Evolutionary conservation across 2,329 filamentous ascomycete species (phyloP).

Genomic region (Thyridium curvatum): DNA sequence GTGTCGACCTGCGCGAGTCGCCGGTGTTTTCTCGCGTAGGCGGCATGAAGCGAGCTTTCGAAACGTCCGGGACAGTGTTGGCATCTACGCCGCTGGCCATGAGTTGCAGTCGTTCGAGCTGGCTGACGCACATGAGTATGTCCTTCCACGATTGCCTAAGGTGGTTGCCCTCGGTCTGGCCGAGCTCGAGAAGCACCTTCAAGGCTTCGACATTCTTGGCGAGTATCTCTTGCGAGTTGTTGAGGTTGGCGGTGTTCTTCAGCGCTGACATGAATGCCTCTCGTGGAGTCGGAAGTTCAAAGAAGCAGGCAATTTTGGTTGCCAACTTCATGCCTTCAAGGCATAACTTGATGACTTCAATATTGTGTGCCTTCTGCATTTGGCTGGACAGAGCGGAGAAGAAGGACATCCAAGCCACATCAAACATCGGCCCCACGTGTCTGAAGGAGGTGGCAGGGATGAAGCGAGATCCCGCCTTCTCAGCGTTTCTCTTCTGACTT

Average conservation of each 20-base stretch:
- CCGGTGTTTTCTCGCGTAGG: constrained; percentile 46
- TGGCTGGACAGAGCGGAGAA: constrained; percentile 90
- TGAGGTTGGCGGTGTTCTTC: constrained; percentile 90
- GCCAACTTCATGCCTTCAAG: constrained; percentile 94
- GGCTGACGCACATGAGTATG: constrained; percentile 88
- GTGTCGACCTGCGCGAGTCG: constrained; percentile 61
- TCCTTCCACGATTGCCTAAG: constrained; percentile 92
- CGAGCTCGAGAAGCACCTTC: constrained; percentile 85
- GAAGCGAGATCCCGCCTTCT: constrained; percentile 65
- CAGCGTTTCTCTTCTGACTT: constrained; percentile 75
- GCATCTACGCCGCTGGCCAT: constrained; percentile 94
- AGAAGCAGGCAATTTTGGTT: constrained; percentile 86
- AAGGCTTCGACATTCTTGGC: constrained; percentile 95
- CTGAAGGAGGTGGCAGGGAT: constrained; percentile 91
- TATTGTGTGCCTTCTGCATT: constrained; percentile 87
- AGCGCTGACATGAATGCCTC: constrained; percentile 93
- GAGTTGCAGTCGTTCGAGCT: constrained; percentile 89
- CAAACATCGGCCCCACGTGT: constrained; percentile 97
- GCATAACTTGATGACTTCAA: constrained; percentile 86
- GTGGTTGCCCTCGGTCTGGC: constrained; percentile 85
- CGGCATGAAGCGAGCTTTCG: constrained; percentile 68
- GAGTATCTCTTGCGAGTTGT: constrained; percentile 91
- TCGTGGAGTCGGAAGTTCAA: constrained; percentile 86
- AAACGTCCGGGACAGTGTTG: constrained; percentile 84
- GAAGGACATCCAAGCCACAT: constrained; percentile 98